Percentiles rank a stretch among this genome's conserved stretches.
phyloP scores from a whole-genome alignment of 371 early-diverging fungal species.

The Mycotypha africana region DNA sequence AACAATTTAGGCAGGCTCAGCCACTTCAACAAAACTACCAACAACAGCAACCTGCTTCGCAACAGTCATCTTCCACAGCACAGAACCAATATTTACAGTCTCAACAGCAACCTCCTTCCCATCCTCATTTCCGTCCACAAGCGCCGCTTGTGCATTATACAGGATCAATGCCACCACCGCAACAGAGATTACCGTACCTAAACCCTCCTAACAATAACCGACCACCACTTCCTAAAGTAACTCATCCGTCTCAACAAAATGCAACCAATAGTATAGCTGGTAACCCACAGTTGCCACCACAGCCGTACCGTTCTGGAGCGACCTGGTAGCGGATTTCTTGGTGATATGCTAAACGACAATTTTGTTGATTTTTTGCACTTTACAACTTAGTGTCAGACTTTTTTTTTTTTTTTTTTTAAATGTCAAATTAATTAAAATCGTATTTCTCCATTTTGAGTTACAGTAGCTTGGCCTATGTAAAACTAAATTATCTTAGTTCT shows the following conservation, averaged over 20 bases:
- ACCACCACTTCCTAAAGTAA: neutral
- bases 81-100: no score
- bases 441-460: no score
- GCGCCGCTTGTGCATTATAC: neutral
- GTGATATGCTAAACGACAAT: no score
- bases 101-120: neutral
- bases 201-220: neutral
- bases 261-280: neutral
- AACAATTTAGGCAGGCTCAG: no score
- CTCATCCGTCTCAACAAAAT: constrained; percentile 10
- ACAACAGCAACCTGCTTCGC: neutral
- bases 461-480: no score
- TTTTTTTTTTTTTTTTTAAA: no score
- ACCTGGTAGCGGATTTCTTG: no score
- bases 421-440: no score
- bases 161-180: neutral
- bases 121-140: neutral
- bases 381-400: no score
- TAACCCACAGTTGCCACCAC: constrained; percentile 5
- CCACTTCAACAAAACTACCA: neutral
- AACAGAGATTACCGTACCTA: neutral
- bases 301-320: constrained; percentile 1
- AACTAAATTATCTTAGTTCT: no score
- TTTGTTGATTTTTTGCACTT: no score
- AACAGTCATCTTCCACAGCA: no score